Percentiles rank a stretch among this genome's conserved stretches.
Evolutionary conservation across 345 rosid species (phyloP).

Genomic region (Raphanus raphanistrum): DNA sequence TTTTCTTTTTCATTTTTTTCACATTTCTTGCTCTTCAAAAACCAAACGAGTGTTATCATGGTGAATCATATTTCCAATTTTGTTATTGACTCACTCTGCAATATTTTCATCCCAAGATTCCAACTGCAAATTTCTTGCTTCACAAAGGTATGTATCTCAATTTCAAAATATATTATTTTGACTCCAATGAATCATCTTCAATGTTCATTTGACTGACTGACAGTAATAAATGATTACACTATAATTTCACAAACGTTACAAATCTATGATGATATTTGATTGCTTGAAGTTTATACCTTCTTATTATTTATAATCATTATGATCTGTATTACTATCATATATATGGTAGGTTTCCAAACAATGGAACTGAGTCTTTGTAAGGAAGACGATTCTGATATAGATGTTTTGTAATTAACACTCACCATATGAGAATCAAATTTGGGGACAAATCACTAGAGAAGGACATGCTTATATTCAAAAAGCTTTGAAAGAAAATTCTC

Average conservation of each 20-base stretch:
- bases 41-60: neutral
- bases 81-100: neutral
- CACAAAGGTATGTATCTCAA: neutral
- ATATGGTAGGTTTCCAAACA: no score
- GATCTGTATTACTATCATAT: neutral
- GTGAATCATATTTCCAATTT: neutral
- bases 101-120: neutral
- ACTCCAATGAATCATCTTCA: neutral
- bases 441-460: no score
- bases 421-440: no score
- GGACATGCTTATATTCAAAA: no score
- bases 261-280: neutral
- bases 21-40: neutral
- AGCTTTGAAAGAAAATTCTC: no score
- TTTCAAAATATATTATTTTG: no score
- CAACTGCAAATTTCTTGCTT: neutral
- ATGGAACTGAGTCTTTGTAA: no score
- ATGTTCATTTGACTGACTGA: neutral
- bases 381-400: no score
- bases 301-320: no score
- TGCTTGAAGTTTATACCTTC: neutral
- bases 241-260: neutral
- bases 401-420: no score
- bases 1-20: no score
- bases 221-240: neutral